phyloP scores from a whole-genome alignment of 108 stramenopile genomes.

The Skeletonema grethae region DNA sequence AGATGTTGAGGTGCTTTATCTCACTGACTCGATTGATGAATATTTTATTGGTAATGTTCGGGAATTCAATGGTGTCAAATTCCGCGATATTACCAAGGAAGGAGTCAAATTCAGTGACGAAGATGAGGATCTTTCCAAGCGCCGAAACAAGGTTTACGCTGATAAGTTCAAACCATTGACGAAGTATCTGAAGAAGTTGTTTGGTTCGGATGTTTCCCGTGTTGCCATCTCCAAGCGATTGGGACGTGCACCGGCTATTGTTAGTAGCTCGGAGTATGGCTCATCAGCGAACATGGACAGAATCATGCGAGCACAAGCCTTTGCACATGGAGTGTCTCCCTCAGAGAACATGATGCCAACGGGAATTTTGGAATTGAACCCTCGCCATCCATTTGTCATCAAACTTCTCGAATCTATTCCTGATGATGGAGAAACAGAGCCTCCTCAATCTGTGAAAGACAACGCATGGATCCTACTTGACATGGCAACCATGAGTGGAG shows the following conservation, averaged over 20 bases:
- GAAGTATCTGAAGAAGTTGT: conserved; percentile 94
- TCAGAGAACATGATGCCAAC: conserved; percentile 63
- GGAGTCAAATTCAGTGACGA: conserved; percentile 98
- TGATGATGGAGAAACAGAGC: conserved; percentile 68
- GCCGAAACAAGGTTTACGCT: conserved; percentile 93
- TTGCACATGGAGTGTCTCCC: conserved; percentile 63
- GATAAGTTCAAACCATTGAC: conserved; percentile 94
- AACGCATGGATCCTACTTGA: conserved; percentile 96
- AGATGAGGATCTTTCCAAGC: conserved; percentile 91
- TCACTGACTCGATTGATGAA: conserved; percentile 97
- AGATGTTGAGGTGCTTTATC: conserved; percentile 94
- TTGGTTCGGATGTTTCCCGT: conserved; percentile 84
- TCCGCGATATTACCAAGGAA: conserved; percentile 93
- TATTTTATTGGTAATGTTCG: conserved; percentile 83
- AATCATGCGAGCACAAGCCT: conserved; percentile 98
- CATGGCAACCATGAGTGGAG: conserved; percentile 93
- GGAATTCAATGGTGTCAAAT: conserved; percentile 87
- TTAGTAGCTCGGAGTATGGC: conserved; percentile 92
- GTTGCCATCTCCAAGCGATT: conserved; percentile 91
- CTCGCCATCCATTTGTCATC: conserved; percentile 96
- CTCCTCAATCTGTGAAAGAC: conserved; percentile 80
- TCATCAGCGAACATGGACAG: conserved; percentile 99
- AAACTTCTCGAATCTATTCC: conserved; percentile 88
- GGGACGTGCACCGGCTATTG: conserved; percentile 91
- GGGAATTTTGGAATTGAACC: conserved; percentile 97